phyloP scores from a whole-genome alignment of 164 flowering plant species.

The Aristolochia californica region DNA sequence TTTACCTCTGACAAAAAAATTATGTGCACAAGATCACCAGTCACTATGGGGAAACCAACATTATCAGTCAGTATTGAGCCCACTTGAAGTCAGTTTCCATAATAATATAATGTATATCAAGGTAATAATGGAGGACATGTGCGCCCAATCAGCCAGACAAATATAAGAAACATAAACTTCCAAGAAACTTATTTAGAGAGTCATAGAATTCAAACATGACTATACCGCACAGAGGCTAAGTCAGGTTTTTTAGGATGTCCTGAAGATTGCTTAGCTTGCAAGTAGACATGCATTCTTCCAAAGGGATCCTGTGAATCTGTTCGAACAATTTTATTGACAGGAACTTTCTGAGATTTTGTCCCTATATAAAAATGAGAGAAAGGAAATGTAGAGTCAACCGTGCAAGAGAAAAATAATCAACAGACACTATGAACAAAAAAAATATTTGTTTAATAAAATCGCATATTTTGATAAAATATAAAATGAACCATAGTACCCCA shows the following conservation, averaged over 20 bases:
- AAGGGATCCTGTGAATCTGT: slow-evolving; percentile 79
- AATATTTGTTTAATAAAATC: not conserved
- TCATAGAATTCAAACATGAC: slow-evolving; percentile 1
- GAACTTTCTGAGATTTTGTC: slow-evolving; percentile 55
- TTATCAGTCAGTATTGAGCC: too few relatives aligned
- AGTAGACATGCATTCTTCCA: slow-evolving; percentile 90
- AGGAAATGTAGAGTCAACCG: too few relatives aligned
- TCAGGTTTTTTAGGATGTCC: slow-evolving; percentile 28
- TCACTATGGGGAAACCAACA: too few relatives aligned
- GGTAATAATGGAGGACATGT: too few relatives aligned
- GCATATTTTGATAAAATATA: too few relatives aligned
- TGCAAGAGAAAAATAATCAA: not conserved
- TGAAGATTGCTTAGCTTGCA: slow-evolving; percentile 34
- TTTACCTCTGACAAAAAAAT: too few relatives aligned
- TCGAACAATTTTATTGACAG: slow-evolving; percentile 80
- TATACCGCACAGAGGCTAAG: slow-evolving; percentile 64
- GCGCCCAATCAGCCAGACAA: too few relatives aligned
- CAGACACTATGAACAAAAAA: not conserved
- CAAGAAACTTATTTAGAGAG: too few relatives aligned
- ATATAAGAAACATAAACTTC: not conserved
- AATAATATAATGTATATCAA: too few relatives aligned
- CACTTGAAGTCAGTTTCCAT: too few relatives aligned
- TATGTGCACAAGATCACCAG: too few relatives aligned
- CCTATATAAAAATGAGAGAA: slow-evolving; percentile 16
- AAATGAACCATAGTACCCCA: too few relatives aligned